These are phyloP conservation scores for Aspergillus sp. DNA, from an alignment of 2,329 filamentous ascomycete species.

Conservation along the genomic window DNA sequence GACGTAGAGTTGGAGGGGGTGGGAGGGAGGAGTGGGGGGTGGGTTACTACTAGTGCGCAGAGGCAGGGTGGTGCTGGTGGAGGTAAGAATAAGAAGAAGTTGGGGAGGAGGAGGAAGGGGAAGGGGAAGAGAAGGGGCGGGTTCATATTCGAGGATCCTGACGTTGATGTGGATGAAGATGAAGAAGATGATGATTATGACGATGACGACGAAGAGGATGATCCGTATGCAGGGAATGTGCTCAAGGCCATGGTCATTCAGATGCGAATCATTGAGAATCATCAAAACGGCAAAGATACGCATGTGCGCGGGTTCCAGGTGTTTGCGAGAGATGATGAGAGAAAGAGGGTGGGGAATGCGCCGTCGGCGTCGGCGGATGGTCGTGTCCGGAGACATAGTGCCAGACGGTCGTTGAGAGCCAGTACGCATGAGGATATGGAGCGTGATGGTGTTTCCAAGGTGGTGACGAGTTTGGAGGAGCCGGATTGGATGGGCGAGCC, in stretches of 20 bases:
- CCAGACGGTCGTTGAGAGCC: conserved; percentile 33
- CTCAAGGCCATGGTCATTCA: conserved; percentile 88
- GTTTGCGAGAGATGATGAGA: conserved; percentile 58
- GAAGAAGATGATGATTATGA: conserved; percentile 29
- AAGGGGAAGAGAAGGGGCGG: conserved; percentile 25
- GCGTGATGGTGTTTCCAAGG: conserved; percentile 27
- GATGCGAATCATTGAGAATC: conserved; percentile 89
- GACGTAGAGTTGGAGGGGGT: conserved; percentile 73
- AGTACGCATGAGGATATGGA: conserved; percentile 26
- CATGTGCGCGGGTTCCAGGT: conserved; percentile 92
- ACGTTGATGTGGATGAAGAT: not conserved
- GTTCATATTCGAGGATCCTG: conserved; percentile 4
- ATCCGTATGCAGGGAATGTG: conserved; percentile 65
- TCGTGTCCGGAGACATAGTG: conserved; percentile 31
- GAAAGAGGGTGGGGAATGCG: conserved; percentile 32
- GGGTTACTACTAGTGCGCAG: conserved; percentile 28
- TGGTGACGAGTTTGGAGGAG: conserved; percentile 41
- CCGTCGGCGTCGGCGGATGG: conserved; percentile 39
- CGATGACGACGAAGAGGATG: conserved; percentile 27
- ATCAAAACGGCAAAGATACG: conserved; percentile 99
- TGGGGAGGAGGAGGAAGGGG: not conserved
- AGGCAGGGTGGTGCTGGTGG: conserved; percentile 14
- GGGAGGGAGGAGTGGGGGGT: conserved; percentile 47
- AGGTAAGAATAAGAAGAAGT: not conserved
- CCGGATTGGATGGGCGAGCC: conserved; percentile 55